Percentiles rank a stretch among this genome's conserved stretches.
Evolutionary conservation across 2,329 filamentous ascomycete species (phyloP).

Genomic region (Trichophyton verrucosum): DNA sequence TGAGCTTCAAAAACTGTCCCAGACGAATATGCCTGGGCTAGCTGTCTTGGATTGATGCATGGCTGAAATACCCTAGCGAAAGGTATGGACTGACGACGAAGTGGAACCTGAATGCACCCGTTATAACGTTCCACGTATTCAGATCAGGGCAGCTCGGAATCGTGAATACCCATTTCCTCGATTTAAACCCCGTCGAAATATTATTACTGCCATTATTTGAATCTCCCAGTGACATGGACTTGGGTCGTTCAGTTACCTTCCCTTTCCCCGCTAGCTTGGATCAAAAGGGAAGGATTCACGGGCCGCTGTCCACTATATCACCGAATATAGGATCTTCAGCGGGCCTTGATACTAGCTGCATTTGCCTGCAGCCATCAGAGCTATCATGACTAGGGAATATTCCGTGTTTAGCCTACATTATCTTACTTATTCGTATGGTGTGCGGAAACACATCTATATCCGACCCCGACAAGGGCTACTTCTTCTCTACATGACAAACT

Average conservation of each 20-base stretch:
- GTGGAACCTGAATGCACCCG: constrained; percentile 3
- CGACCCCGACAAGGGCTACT: not conserved
- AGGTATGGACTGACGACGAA: constrained; percentile 1
- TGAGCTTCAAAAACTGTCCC: not conserved
- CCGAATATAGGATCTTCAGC: not conserved
- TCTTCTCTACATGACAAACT: not conserved
- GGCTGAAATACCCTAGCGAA: not conserved
- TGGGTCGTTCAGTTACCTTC: constrained; percentile 5
- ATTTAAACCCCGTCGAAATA: not conserved
- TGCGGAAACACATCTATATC: not conserved
- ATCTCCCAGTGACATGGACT: constrained; percentile 14
- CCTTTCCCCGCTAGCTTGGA: not conserved
- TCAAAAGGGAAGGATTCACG: not conserved
- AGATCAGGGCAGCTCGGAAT: not conserved
- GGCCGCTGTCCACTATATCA: not conserved
- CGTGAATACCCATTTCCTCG: constrained; percentile 1
- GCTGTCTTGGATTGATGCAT: not conserved
- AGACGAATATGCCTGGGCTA: not conserved
- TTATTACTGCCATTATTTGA: not conserved
- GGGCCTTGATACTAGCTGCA: not conserved
- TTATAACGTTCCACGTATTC: constrained; percentile 6
- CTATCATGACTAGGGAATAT: not conserved
- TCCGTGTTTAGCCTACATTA: not conserved
- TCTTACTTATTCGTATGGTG: not conserved
- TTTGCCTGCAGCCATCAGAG: not conserved